A percentile compares a stretch with the other conserved stretches of the same genome.
phyloP scores from a whole-genome alignment of 805 yeast genomes.

The Ogataea methylovora region DNA sequence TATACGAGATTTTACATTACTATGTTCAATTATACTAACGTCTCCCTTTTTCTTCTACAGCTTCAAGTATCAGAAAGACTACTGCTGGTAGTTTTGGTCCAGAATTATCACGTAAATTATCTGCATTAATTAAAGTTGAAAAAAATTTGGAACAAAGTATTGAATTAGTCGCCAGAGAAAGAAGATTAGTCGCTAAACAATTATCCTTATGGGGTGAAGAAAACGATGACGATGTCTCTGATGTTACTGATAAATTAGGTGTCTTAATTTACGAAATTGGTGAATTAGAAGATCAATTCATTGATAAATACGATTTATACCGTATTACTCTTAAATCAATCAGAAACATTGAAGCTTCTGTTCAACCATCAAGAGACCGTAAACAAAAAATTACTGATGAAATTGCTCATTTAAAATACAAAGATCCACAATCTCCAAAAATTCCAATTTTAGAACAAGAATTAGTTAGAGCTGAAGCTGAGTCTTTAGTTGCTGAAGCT shows the following conservation, averaged over 20 bases:
- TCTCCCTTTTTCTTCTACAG: constrained; percentile 8
- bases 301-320: constrained; percentile 97
- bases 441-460: constrained; percentile 95
- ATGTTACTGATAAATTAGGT: constrained; percentile 95
- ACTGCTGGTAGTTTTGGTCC: constrained; percentile 94
- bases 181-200: constrained; percentile 95
- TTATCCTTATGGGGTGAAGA: constrained; percentile 97
- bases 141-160: constrained; percentile 91
- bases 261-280: constrained; percentile 93
- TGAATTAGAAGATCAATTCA: constrained; percentile 96
- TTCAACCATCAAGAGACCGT: constrained; percentile 97
- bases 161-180: constrained; percentile 88
- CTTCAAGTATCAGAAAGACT: constrained; percentile 65
- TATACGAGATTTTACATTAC: not conserved
- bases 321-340: constrained; percentile 90
- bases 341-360: constrained; percentile 95
- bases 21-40: not conserved
- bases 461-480: constrained; percentile 98
- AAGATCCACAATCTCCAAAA: constrained; percentile 97
- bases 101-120: constrained; percentile 85
- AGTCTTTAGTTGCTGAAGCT: constrained; percentile 97
- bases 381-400: constrained; percentile 96
- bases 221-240: constrained; percentile 94
- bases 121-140: constrained; percentile 91
- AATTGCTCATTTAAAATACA: constrained; percentile 95